A percentile compares a stretch with the other conserved stretches of the same genome.
Evolutionary conservation across 2,329 filamentous ascomycete species (phyloP).

Genomic region (Stachybotrys chartarum): DNA sequence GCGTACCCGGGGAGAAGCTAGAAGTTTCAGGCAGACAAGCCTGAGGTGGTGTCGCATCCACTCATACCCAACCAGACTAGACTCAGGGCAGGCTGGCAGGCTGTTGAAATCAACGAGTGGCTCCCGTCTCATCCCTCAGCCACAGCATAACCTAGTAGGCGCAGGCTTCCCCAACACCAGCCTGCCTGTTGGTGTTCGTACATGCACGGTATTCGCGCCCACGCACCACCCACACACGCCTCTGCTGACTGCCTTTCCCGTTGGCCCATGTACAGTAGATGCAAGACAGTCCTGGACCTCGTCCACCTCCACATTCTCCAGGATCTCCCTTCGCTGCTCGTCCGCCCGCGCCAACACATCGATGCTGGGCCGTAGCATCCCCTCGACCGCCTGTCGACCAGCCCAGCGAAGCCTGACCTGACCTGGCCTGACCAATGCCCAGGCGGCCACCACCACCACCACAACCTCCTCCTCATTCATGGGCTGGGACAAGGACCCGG

Average conservation of each 20-base stretch:
- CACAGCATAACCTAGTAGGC: background rate
- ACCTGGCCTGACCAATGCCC: conserved; percentile 35
- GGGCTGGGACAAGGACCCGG: conserved; percentile 21
- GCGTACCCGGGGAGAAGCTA: too few relatives aligned
- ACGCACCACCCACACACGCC: background rate
- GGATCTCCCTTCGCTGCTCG: background rate
- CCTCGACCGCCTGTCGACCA: conserved; percentile 31
- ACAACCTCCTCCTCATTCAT: conserved; percentile 12
- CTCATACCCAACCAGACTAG: too few relatives aligned
- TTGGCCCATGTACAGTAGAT: too few relatives aligned
- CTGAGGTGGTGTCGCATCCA: too few relatives aligned
- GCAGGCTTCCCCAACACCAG: background rate
- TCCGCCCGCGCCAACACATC: conserved; percentile 34
- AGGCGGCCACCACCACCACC: conserved; percentile 37
- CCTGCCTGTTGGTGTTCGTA: too few relatives aligned
- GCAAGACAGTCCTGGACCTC: background rate
- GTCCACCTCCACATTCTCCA: background rate
- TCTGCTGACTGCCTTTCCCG: background rate
- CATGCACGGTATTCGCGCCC: too few relatives aligned
- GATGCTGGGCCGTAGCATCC: conserved; percentile 33
- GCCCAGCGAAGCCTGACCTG: conserved; percentile 12
- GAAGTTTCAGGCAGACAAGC: too few relatives aligned
- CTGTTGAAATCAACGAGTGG: background rate
- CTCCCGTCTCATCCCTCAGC: background rate
- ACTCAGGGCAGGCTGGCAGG: background rate